Base-by-base conservation (phyloP, 768 basidiomycete genomes). In the Lepiota subincarnata region DNA sequence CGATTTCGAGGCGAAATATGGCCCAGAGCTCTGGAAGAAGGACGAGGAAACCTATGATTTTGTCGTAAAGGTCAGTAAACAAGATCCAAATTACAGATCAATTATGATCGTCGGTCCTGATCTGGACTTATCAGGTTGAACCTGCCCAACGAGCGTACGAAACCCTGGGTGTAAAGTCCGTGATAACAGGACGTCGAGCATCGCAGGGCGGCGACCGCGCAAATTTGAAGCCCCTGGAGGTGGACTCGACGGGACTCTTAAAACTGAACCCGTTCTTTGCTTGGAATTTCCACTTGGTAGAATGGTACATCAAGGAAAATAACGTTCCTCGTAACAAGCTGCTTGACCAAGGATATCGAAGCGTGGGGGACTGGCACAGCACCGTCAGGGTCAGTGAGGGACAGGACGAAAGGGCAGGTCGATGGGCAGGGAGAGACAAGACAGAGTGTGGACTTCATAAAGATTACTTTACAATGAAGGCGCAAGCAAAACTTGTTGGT, bases 301-400 rank as follows among this genome's bases (percentile, higher is more conserved):
- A 97, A 57, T 85, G 82, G 67, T 95, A 98, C 67, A 78, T 96
- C 57, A 82, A 82, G 39, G 76, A 80, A 55, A 82, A 98, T 70
- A 71, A 81, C 41, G 94, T 98, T 0, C 95, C 95, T 2, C 82
- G 83, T 56, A 98, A 99, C 73, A 82, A 80, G 56, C 77, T 99
- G 4, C 80, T 99, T 37, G 83, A 83, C 55, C 83, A 92, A 65
- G 97, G 97, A 2, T 99, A 98, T 74, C 87, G 86, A 61, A 93
- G 91, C 64, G 84, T 99, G 57, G 97, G 97, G 3, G 97, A 99
- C 70, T 96, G 95, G 90, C 97, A 99, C 71, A 95, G 92, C 57
- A 99, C 97, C 0, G 69, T 67, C n/a, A 81, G 81, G 68, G 76
- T 77, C 12, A 77, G 68, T 60, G 85, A 84, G 56, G 85, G 81